phyloP scores from a whole-genome alignment of 441 rosid genomes.

The Jatropha multifida region DNA sequence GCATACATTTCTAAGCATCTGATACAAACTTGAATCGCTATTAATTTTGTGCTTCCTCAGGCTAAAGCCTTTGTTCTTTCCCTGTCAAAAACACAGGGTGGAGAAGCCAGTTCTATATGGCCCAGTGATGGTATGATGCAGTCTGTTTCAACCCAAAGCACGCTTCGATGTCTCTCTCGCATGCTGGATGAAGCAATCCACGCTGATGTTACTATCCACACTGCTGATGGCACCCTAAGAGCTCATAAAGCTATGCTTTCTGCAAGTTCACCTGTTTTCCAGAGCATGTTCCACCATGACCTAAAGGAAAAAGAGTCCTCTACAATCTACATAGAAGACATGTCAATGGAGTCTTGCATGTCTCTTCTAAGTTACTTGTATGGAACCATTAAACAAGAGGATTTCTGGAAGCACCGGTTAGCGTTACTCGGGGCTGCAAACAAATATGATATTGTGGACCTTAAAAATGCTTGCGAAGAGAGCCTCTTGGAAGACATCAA shows the following conservation, averaged over 20 bases:
- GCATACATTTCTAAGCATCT: background rate
- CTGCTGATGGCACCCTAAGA: conserved; percentile 65
- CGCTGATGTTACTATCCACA: conserved; percentile 71
- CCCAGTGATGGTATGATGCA: conserved; percentile 67
- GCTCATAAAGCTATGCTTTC: conserved; percentile 90
- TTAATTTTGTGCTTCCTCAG: background rate
- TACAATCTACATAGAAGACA: conserved; percentile 72
- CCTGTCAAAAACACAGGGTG: conserved; percentile 48
- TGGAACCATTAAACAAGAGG: conserved; percentile 72
- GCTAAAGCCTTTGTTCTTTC: conserved; percentile 7
- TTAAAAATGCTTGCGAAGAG: conserved; percentile 80
- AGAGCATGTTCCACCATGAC: conserved; percentile 85
- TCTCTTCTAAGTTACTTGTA: conserved; percentile 73
- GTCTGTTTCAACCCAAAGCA: conserved; percentile 51
- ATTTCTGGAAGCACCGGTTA: conserved; percentile 86
- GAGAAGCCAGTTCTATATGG: conserved; percentile 66
- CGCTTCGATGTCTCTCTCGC: conserved; percentile 72
- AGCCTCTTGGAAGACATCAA: conserved; percentile 88
- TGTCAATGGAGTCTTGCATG: conserved; percentile 76
- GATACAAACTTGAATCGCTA: background rate
- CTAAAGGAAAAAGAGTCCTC: conserved; percentile 91
- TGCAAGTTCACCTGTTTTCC: conserved; percentile 84
- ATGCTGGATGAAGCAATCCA: conserved; percentile 81
- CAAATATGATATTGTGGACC: conserved; percentile 69
- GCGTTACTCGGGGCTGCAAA: conserved; percentile 79